Conservation (phyloP, 306 rosid genomes). For the Senna siamea region DNA sequence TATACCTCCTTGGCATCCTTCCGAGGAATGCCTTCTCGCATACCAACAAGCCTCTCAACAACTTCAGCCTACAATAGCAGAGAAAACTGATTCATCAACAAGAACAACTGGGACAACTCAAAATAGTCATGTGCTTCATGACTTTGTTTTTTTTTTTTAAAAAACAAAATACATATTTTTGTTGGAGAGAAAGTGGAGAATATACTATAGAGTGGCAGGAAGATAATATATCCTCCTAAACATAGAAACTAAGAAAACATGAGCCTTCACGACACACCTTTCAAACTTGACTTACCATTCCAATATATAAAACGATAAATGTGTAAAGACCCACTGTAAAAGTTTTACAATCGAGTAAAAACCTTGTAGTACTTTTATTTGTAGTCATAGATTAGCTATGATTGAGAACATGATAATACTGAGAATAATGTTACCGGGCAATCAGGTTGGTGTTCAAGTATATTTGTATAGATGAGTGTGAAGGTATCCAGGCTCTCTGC, state of each 20-base stretch:
- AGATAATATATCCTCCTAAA: neutral
- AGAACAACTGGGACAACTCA: slow-evolving; percentile 14
- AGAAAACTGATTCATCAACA: slow-evolving; percentile 30
- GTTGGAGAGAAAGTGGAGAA: neutral
- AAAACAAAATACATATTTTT: neutral
- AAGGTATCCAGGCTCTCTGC: slow-evolving; percentile 94
- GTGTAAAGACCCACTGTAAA: neutral
- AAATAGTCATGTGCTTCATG: neutral
- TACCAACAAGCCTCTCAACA: slow-evolving; percentile 91
- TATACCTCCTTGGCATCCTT: slow-evolving; percentile 99
- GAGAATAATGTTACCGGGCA: slow-evolving; percentile 79
- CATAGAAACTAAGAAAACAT: neutral
- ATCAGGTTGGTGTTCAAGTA: slow-evolving; percentile 97
- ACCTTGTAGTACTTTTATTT: slow-evolving; percentile 2
- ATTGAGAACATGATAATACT: slow-evolving; percentile 29
- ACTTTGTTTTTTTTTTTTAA: neutral
- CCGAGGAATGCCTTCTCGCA: slow-evolving; percentile 95
- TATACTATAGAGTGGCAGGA: neutral
- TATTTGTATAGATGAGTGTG: slow-evolving; percentile 87
- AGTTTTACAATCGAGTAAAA: neutral
- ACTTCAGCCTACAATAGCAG: slow-evolving; percentile 76
- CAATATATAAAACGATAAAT: slow-evolving; percentile 29
- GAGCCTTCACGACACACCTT: neutral
- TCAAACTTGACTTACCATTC: neutral
- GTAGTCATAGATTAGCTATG: neutral